Evolutionary conservation across 192 early-diverging fungal genomes (phyloP), one percentile per base, ranked within the genome.

Genomic region (Podila epigama): DNA sequence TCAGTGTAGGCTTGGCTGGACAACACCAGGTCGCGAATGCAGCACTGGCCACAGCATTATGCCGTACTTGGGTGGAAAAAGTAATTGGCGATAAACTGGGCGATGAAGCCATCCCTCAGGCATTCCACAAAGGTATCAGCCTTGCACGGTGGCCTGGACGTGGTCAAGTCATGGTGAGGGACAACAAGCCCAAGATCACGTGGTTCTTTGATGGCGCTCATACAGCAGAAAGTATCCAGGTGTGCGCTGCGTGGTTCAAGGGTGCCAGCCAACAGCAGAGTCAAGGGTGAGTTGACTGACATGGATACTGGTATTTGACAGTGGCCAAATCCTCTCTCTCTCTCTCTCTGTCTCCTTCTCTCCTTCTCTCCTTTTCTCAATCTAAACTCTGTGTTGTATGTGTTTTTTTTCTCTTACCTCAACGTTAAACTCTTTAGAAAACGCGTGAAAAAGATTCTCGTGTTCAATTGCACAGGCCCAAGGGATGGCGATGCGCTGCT

Each of bases 181-280:
- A 80, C 1, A 65, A 88, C 39, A 77, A 72, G 55, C 81, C 84
- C 4, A 48, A 63, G 34, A 69, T 92, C 2, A 85, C 57, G 1
- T 98, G 93, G 92, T 91, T 88, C 78, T 81, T 97, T 53, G 97
- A 99, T 79, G 97, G 97, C 34, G 97, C 97, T 1, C 97, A 99
- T 70, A 99, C 97, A 0, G 70, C 82, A 8, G 97, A 99, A 75
- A 95, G 93, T 69, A 85, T 96, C 41, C 80, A 84, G 13, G 86
- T 86, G 0, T 89, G 88, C 37, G 82, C 71, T 15, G 53, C 63
- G 37, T 89, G 88, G 89, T 91, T 87, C 63, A 65, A 68, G 40
- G 79, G 79, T 3, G 67, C 55, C 6, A 53, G 44, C 34, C 58
- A 48, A 2, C 31, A 52, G 31, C 35, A 64, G 13, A 18, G 22